These are phyloP conservation scores for Boletellus ananiceps DNA, from an alignment of 768 basidiomycete species.

Conservation along the genomic window DNA sequence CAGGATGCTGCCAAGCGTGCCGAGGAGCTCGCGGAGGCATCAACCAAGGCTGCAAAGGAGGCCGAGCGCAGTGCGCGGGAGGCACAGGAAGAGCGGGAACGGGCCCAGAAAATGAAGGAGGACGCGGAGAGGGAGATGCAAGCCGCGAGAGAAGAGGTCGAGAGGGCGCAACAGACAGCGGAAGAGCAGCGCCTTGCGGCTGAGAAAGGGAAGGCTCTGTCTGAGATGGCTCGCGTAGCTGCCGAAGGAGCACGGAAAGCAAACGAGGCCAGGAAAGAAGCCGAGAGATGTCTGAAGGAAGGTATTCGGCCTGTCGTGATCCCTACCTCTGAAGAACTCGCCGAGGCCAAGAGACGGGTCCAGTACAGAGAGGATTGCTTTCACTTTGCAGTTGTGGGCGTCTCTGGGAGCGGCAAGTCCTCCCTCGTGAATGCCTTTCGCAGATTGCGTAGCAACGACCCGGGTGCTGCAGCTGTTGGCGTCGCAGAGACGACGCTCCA, in stretches of 20 bases:
- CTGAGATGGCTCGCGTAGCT: slow-evolving; percentile 8
- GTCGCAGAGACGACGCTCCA: too few relatives aligned
- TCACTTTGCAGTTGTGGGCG: slow-evolving; percentile 34
- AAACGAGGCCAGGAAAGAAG: slow-evolving; percentile 12
- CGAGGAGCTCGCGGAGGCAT: slow-evolving; percentile 7
- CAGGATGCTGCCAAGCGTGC: slow-evolving; percentile 4
- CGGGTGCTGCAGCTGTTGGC: too few relatives aligned
- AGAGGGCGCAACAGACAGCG: slow-evolving; percentile 9
- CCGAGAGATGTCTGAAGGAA: slow-evolving; percentile 14
- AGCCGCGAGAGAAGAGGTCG: slow-evolving; percentile 11
- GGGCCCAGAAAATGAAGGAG: slow-evolving; percentile 8
- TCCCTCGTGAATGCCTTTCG: too few relatives aligned
- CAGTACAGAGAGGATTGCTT: slow-evolving; percentile 26
- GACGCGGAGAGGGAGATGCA: slow-evolving; percentile 15
- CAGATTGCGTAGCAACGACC: too few relatives aligned
- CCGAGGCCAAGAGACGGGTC: slow-evolving; percentile 15
- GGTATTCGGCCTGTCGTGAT: slow-evolving; percentile 23
- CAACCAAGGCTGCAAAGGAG: slow-evolving; percentile 12
- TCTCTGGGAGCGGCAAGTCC: too few relatives aligned
- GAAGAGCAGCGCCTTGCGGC: slow-evolving; percentile 20
- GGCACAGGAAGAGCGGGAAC: slow-evolving; percentile 13
- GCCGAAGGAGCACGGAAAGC: slow-evolving; percentile 16
- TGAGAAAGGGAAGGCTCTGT: slow-evolving; percentile 10
- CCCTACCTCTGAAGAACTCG: slow-evolving; percentile 10
- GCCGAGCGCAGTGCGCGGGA: slow-evolving; percentile 8